These are phyloP conservation scores for Carnegiea gigantea DNA, from an alignment of 179 eudicot species.

Conservation along the genomic window DNA sequence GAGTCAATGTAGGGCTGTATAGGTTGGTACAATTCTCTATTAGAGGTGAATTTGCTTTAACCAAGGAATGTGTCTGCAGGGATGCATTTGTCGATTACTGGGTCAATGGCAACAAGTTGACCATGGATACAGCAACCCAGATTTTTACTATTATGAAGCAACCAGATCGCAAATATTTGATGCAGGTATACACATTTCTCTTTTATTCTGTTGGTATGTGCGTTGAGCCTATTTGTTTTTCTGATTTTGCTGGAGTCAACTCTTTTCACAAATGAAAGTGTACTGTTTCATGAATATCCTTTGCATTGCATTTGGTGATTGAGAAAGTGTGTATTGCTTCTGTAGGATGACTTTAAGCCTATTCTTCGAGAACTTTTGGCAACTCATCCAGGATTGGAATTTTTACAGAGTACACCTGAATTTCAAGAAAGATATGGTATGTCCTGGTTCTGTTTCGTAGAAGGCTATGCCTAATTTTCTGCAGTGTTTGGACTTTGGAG, in stretches of 20 bases:
- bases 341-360: conserved; percentile 88
- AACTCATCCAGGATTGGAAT: conserved; percentile 97
- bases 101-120: conserved; percentile 83
- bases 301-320: not conserved
- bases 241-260: not conserved
- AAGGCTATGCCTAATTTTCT: not conserved
- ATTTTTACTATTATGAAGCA: conserved; percentile 78
- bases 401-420: conserved; percentile 94
- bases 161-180: conserved; percentile 62
- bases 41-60: not conserved
- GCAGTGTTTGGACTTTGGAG: not conserved
- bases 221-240: not conserved
- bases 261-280: not conserved
- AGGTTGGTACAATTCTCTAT: not conserved
- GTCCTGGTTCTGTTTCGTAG: not conserved
- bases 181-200: conserved; percentile 48
- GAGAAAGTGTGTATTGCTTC: not conserved
- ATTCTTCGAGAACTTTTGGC: conserved; percentile 87
- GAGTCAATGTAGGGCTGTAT: not conserved
- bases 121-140: conserved; percentile 70
- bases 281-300: not conserved
- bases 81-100: conserved; percentile 96
- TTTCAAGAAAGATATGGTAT: conserved; percentile 99
- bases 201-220: conserved; percentile 4
- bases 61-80: conserved; percentile 35